phyloP scores from a whole-genome alignment of 2,329 filamentous ascomycete species.

The Stagonosporopsis tanaceti region DNA sequence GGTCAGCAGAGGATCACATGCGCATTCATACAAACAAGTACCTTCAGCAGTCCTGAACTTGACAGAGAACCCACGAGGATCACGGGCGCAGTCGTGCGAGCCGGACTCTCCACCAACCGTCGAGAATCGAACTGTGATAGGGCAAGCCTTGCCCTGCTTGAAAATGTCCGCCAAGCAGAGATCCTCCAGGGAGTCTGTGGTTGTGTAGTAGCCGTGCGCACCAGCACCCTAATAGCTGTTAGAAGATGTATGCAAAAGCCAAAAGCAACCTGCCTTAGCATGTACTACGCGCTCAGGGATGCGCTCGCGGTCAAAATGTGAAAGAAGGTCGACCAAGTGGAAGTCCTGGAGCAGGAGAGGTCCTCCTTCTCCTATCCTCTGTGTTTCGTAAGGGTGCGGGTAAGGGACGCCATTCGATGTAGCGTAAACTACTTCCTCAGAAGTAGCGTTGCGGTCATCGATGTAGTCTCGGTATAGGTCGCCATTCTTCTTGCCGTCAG shows the following conservation, averaged over 20 bases:
- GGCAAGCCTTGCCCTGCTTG: slow-evolving; percentile 73
- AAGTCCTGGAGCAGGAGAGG: slow-evolving; percentile 65
- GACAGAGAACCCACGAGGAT: slow-evolving; percentile 75
- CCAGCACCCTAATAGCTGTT: slow-evolving; percentile 47
- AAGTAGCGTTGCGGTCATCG: slow-evolving; percentile 55
- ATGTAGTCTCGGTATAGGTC: slow-evolving; percentile 53
- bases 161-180: slow-evolving; percentile 57
- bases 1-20: too few relatives aligned
- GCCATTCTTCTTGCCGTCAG: slow-evolving; percentile 42
- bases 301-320: slow-evolving; percentile 60
- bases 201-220: slow-evolving; percentile 58
- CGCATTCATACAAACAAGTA: slow-evolving; percentile 50
- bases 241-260: background rate
- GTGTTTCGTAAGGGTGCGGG: slow-evolving; percentile 65
- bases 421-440: slow-evolving; percentile 60
- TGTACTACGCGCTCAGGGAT: slow-evolving; percentile 62
- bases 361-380: slow-evolving; percentile 65
- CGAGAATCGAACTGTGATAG: slow-evolving; percentile 73
- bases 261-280: slow-evolving; percentile 45
- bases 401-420: slow-evolving; percentile 65
- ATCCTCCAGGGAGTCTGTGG: slow-evolving; percentile 57
- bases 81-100: slow-evolving; percentile 74
- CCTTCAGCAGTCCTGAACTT: slow-evolving; percentile 78
- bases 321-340: slow-evolving; percentile 59
- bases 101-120: slow-evolving; percentile 79